Conservation (phyloP, 176 grass and related monocot species). For the Cymbopogon citratus region DNA sequence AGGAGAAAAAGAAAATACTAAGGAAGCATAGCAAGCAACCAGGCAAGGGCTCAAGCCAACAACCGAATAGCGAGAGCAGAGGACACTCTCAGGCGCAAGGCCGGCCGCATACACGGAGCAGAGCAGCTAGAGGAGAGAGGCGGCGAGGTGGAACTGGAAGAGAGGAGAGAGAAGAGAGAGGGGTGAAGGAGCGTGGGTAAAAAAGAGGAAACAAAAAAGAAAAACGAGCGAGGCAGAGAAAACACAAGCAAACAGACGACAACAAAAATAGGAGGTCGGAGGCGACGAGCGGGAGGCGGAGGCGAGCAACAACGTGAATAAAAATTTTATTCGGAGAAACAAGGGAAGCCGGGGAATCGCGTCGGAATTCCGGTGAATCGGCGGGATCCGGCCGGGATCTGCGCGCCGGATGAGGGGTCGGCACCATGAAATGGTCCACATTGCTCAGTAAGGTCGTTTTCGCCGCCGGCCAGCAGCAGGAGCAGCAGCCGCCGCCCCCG, state of each 20-base stretch:
- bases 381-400: conserved; percentile 75
- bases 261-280: conserved; percentile 53
- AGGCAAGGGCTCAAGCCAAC: background rate
- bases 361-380: conserved; percentile 51
- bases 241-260: conserved; percentile 35
- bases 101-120: conserved; percentile 15
- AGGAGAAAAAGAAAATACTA: background rate
- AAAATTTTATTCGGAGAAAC: background rate
- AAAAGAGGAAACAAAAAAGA: conserved; percentile 7
- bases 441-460: conserved; percentile 99
- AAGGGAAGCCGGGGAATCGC: conserved; percentile 17
- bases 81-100: conserved; percentile 15
- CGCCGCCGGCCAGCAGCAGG: conserved; percentile 48
- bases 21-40: conserved; percentile 9
- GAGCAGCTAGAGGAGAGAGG: background rate
- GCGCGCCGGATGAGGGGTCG: conserved; percentile 84
- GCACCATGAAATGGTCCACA: conserved; percentile 97
- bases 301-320: conserved; percentile 14
- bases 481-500: conserved; percentile 31
- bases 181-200: background rate
- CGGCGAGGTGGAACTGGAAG: conserved; percentile 19
- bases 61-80: conserved; percentile 24
- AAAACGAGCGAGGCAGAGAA: conserved; percentile 34
- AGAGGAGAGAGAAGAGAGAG: background rate
- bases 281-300: conserved; percentile 38